Conservation (phyloP, 495 filamentous ascomycete genomes). For the Penicillium cataractarum region DNA sequence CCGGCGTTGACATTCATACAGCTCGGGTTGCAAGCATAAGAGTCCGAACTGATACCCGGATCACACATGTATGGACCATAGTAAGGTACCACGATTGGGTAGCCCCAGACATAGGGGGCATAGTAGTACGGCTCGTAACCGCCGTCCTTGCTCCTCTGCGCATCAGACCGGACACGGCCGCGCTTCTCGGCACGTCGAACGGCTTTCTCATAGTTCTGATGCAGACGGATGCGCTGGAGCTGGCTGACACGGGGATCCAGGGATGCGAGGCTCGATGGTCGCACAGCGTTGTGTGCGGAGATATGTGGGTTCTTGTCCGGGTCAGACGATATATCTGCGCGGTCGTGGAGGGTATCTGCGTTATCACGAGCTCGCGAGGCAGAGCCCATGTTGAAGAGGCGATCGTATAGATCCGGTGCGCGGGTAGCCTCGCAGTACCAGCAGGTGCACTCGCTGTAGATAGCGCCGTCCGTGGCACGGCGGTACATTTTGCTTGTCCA, state of each 20-base stretch:
- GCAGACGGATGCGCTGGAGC: conserved; percentile 30
- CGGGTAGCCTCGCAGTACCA: conserved; percentile 89
- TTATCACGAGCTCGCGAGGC: conserved; percentile 36
- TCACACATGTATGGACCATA: conserved; percentile 58
- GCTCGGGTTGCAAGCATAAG: conserved; percentile 48
- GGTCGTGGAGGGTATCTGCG: conserved; percentile 56
- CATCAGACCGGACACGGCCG: conserved; percentile 38
- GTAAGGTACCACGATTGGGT: conserved; percentile 53
- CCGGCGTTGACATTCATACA: conserved; percentile 48
- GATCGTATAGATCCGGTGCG: conserved; percentile 55
- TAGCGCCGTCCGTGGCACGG: conserved; percentile 54
- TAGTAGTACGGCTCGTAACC: conserved; percentile 34
- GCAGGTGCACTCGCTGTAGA: conserved; percentile 82
- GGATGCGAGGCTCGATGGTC: conserved; percentile 21
- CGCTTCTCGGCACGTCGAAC: conserved; percentile 64
- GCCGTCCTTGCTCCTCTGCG: conserved; percentile 41
- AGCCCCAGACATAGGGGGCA: conserved; percentile 45
- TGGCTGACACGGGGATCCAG: conserved; percentile 12
- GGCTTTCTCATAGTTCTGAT: conserved; percentile 63
- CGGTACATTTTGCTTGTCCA: conserved; percentile 78
- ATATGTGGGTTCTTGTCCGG: conserved; percentile 71
- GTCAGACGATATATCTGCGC: conserved; percentile 56
- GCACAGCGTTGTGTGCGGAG: conserved; percentile 65
- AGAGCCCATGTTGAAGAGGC: conserved; percentile 33
- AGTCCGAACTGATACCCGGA: conserved; percentile 42